Evolutionary conservation across 1,284 basidiomycete genomes (phyloP).

Genomic region (Tilletia walkeri): DNA sequence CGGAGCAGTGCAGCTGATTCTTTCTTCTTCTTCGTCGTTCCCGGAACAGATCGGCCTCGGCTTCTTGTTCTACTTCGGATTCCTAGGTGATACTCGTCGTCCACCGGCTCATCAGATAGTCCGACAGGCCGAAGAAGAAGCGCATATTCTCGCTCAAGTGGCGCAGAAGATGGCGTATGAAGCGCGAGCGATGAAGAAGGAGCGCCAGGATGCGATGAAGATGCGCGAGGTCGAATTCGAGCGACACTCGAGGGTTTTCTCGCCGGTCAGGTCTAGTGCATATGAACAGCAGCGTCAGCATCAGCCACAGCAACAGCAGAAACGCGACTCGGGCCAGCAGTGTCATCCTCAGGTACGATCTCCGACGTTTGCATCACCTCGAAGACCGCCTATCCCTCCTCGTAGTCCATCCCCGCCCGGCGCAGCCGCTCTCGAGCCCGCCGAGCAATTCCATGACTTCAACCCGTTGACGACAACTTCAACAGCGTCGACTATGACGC

Average conservation of each 20-base stretch:
- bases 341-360: too few relatives aligned
- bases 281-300: too few relatives aligned
- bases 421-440: too few relatives aligned
- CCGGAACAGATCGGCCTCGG: not conserved
- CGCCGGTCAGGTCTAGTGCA: too few relatives aligned
- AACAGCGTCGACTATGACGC: too few relatives aligned
- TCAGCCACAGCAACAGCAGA: not conserved
- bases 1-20: not conserved
- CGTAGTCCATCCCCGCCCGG: too few relatives aligned
- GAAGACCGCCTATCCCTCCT: not conserved
- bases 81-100: conserved; percentile 3
- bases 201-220: not conserved
- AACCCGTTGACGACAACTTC: too few relatives aligned
- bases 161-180: not conserved
- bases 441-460: too few relatives aligned
- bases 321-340: not conserved
- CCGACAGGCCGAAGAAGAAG: conserved; percentile 5
- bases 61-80: not conserved
- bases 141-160: not conserved
- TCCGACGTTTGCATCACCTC: not conserved
- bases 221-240: not conserved
- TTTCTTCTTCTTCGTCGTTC: not conserved
- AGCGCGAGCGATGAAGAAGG: not conserved
- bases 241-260: too few relatives aligned
- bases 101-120: not conserved